Evolutionary conservation across 2,329 filamentous ascomycete genomes (phyloP).

Genomic region (Rutstroemia sp.): DNA sequence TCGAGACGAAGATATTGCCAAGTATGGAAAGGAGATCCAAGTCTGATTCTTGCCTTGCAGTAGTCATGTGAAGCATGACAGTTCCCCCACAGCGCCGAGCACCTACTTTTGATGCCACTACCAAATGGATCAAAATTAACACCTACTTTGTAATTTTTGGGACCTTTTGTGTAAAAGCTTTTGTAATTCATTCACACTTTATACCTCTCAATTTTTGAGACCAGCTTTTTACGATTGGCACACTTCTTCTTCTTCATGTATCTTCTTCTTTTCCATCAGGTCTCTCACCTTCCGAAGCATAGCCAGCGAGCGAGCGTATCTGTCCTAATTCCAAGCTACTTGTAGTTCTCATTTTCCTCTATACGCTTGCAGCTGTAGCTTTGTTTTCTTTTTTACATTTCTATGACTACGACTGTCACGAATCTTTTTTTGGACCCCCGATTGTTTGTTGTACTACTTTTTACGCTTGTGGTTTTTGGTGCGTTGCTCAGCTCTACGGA

Average conservation of each 20-base stretch:
- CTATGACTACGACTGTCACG: constrained; percentile 9
- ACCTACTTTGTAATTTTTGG: constrained; percentile 7
- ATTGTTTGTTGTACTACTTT: neutral
- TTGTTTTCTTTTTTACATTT: constrained; percentile 1
- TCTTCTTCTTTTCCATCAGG: neutral
- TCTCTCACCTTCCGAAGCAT: neutral
- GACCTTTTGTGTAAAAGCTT: constrained; percentile 9
- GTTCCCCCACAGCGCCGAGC: too few species aligned
- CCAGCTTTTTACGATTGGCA: neutral
- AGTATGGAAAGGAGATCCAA: constrained; percentile 29
- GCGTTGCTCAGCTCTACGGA: neutral
- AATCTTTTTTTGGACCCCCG: neutral
- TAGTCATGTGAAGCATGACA: too few species aligned
- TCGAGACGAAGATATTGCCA: constrained; percentile 65
- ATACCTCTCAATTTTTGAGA: constrained; percentile 7
- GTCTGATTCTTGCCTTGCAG: constrained; percentile 13
- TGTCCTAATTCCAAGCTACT: neutral
- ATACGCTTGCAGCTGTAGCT: neutral
- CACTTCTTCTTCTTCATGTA: constrained; percentile 8
- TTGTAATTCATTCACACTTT: constrained; percentile 9
- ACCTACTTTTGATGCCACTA: neutral
- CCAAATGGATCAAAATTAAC: neutral
- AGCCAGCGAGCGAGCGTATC: neutral
- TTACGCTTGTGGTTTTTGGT: neutral
- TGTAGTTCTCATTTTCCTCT: neutral